Evolutionary conservation across 768 basidiomycete species (phyloP).

Genomic region (Suillus tomentosus): DNA sequence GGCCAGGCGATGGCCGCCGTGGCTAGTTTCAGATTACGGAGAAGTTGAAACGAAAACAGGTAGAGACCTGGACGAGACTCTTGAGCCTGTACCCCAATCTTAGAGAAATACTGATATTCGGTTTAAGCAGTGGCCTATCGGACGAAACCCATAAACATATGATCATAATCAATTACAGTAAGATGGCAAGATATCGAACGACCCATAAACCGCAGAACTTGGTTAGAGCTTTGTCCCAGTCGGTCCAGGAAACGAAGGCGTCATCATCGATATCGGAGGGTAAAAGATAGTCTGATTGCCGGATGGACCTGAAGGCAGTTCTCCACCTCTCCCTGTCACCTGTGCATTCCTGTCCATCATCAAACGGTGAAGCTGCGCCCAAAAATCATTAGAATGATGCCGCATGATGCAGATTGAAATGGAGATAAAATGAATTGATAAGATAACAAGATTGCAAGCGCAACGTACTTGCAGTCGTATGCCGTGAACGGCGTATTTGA

Average conservation of each 20-base stretch:
- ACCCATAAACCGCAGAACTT: not conserved
- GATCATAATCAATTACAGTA: not conserved
- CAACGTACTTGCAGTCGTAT: constrained; percentile 72
- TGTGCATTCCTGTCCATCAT: constrained; percentile 77
- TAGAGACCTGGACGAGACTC: not conserved
- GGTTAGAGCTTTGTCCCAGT: constrained; percentile 35
- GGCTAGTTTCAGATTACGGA: not conserved
- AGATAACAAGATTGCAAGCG: constrained; percentile 1
- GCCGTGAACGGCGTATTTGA: constrained; percentile 72
- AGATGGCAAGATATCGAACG: not conserved
- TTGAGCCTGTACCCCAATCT: not conserved
- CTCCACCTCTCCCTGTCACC: constrained; percentile 47
- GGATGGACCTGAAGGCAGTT: constrained; percentile 23
- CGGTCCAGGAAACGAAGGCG: constrained; percentile 30
- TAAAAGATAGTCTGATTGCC: constrained; percentile 25
- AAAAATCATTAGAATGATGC: constrained; percentile 15
- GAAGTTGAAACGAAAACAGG: not conserved
- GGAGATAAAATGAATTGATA: constrained; percentile 16
- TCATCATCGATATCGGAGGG: constrained; percentile 30
- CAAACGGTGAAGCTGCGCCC: constrained; percentile 58
- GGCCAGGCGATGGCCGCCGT: not conserved
- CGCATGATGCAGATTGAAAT: constrained; percentile 4
- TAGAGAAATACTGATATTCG: not conserved
- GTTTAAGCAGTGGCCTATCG: not conserved
- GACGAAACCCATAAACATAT: not conserved